These are phyloP conservation scores for Trypanosoma theileri DNA, from an alignment of 208 protist genomes.

Conservation along the genomic window DNA sequence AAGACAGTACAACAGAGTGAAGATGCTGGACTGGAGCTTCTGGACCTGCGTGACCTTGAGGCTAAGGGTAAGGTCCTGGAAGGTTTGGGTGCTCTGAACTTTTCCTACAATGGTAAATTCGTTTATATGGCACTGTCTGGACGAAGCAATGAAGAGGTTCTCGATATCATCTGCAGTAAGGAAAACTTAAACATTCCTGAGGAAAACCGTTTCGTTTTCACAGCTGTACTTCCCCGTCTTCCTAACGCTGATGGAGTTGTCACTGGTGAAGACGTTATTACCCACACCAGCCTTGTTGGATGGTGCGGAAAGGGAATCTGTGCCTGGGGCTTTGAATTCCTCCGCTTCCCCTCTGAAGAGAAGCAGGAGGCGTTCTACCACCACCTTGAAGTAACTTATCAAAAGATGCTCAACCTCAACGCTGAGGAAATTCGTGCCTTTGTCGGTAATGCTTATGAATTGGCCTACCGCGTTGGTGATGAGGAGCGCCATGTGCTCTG, in stretches of 20 bases:
- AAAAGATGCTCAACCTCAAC: conserved; percentile 57
- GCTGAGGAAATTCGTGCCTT: conserved; percentile 58
- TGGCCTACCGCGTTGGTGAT: conserved; percentile 23
- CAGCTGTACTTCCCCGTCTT: conserved; percentile 21
- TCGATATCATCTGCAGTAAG: conserved; percentile 51
- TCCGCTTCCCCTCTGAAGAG: conserved; percentile 54
- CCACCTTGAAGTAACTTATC: conserved; percentile 52
- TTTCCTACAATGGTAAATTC: conserved; percentile 61
- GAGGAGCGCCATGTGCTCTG: conserved; percentile 54
- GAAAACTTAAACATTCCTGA: conserved; percentile 75
- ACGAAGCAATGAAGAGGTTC: conserved; percentile 55
- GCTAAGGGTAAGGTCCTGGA: conserved; percentile 51
- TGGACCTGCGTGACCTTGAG: conserved; percentile 66
- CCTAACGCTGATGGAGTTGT: conserved; percentile 10
- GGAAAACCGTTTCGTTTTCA: conserved; percentile 62
- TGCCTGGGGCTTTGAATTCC: conserved; percentile 58
- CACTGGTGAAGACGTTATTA: conserved; percentile 29
- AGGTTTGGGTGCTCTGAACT: conserved; percentile 59
- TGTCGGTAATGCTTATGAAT: conserved; percentile 61
- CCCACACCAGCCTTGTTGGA: conserved; percentile 75
- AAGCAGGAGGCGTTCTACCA: conserved; percentile 56
- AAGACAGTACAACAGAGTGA: conserved; percentile 25
- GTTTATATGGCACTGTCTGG: conserved; percentile 68
- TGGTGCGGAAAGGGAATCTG: conserved; percentile 81
- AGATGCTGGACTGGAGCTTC: conserved; percentile 41